Evolutionary conservation across 345 rosid genomes (phyloP), one percentile per base, ranked within the genome.

Genomic region (Eucalyptus camaldulensis): DNA sequence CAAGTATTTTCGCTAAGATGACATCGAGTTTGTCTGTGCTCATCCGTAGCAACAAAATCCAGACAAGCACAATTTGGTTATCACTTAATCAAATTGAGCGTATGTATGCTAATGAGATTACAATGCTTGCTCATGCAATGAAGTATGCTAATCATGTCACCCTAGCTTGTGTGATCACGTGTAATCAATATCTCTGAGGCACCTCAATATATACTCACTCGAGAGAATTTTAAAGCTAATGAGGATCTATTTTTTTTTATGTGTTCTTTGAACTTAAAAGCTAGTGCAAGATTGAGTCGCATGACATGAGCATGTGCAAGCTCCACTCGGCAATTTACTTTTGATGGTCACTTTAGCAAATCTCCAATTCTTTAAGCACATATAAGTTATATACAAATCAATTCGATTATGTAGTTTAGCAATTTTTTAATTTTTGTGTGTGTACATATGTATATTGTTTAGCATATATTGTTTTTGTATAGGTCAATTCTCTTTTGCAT

Each of bases 281-380:
- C 27, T 37, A 24, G 27, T 10, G 27, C 45, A 24, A 37, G 45
- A 22, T 72, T 37, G 45, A 37, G 83, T 10, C 8, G 2, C 27
- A 19, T 19, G 83, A 72, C 27, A 37, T 0, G 2, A 12, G 6
- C 25, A 19, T 33, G 14, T 5, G 27, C 4, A 1, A 19, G 8
- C 27, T 72, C 24, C 22, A 3, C 83, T 21, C 2, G 4, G 13
- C 81, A 17, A 72, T 72, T 33, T 72, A 72, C 45, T 33, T 72
- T 72, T 72, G 44, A 72, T 72, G 81, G 22, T 72, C 8, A 72
- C 45, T 37, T 72, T 19, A 21, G 13, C 45, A 37, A 37, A 72
- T 72, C 45, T 72, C 22, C 22, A 72, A 72, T 72, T 72, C 45
- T 33, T 72, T 8, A 72, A 33, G 44, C 44, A 72, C 45, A 3